Base-by-base conservation (phyloP, 257 asterid genomes). In the Hygrophila difformis region DNA sequence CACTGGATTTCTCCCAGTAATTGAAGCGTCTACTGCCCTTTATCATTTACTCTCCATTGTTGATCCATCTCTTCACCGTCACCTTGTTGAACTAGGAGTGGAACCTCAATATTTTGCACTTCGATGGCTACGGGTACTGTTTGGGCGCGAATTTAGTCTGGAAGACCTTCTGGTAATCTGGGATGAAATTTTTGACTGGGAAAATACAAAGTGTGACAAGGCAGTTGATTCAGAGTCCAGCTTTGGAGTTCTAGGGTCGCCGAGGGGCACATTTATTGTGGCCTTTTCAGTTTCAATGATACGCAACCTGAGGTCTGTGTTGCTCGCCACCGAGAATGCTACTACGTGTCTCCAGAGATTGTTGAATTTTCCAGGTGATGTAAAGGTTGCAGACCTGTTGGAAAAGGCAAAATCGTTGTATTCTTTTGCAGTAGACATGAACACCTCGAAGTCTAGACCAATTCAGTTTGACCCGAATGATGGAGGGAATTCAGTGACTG, bases 91-190 rank as follows among this genome's bases (percentile, higher is more conserved):
- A 66, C 66, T 84, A 37, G 95, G 81, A 48, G 87, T 84, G 28
- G 95, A 84, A 55, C 95, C 95, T 5, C 93, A 81, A 45, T 84
- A 84, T 59, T 84, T 84, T 13, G 74, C 89, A 3, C 79, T 84
- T n/a, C 86, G 95, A n/a, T 84, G 95, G 95, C 74, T 84, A 18
- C 71, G 93, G 19, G 89, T 84, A 22, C 56, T 84, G 44, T 84
- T 84, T 62, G 93, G 93, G 2, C 93, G 95, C 36, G 95, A 84
- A 44, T 84, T 84, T 61, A 67, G 71, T 14, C 68, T 84, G 45
- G 87, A 81, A 38, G 78, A 75, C 61, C 79, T 84, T 19, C 52
- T 84, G 63, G 42, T 73, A 28, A 61, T 81, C 17, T 84, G 95
- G 95, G 95, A 84, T 54, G 93, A 84, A 58, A 81, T 78, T 43